Evolutionary conservation across 805 yeast genomes (phyloP), one percentile per base, ranked within the genome.

Genomic region (Danielia reshetovae): DNA sequence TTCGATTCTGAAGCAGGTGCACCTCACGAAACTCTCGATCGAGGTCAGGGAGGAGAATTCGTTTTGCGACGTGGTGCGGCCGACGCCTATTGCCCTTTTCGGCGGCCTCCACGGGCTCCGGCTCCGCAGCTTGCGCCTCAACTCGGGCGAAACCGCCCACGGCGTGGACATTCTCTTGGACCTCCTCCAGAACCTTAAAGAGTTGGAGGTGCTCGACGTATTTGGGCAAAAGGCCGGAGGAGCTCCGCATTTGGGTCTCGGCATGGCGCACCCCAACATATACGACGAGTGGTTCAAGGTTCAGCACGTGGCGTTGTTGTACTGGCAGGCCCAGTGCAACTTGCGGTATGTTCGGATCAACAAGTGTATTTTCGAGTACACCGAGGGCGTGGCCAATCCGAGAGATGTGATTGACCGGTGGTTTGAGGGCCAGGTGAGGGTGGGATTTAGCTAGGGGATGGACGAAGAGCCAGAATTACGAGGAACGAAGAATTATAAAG

Each of bases 261-360:
- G 75, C 10, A 72, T 68, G 54, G 58, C 63, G 2, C 75, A 75
- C 46, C 77, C 77, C 8, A 73, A 75, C 4, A 60, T 77, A 3
- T 68, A 65, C 48, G 82, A 77, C 49, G 73, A 71, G 39, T 76
- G 81, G 81, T 63, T 65, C 40, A 62, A 74, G 36, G 75, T 76
- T 2, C 77, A 73, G 43, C 77, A 73, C 43, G 68, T 74, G 6
- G 82, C 80, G 1, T 40, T 57, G 26, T 55, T 62, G 5, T 65
- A 72, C 35, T 45, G 58, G 21, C 40, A 58, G 14, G 36, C 46
- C 7, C 65, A 59, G 39, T 24, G 24, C 0, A 24, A 34, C 2
- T 43, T 77, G 21, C 33, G 48, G 31, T 75, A 71, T 42, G 60
- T 77, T 13, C 62, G 74, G 39, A 66, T 77, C 25, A 74, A 75